Evolutionary conservation across 2,329 filamentous ascomycete genomes (phyloP).

Genomic region (Fusarium goolgardi): DNA sequence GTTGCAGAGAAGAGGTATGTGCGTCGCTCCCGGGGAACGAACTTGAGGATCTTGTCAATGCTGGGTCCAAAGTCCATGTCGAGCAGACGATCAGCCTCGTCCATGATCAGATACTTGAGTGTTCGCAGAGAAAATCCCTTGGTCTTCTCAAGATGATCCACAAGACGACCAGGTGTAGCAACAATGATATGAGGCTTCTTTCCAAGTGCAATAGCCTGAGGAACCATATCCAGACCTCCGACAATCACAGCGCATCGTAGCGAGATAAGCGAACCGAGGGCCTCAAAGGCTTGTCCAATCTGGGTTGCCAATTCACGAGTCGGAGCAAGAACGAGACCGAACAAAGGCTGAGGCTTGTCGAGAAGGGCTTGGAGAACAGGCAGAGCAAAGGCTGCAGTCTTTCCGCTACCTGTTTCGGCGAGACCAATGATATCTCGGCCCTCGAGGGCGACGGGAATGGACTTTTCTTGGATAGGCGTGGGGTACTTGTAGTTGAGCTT

Average conservation of each 20-base stretch:
- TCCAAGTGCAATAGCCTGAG: slow-evolving; percentile 89
- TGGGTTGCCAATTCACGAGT: slow-evolving; percentile 94
- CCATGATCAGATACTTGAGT: slow-evolving; percentile 91
- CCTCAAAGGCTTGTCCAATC: slow-evolving; percentile 88
- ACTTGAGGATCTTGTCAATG: slow-evolving; percentile 92
- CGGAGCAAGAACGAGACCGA: slow-evolving; percentile 90
- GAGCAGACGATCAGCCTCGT: slow-evolving; percentile 90
- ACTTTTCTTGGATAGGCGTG: slow-evolving; percentile 87
- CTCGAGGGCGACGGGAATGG: slow-evolving; percentile 83
- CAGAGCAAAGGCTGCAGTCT: slow-evolving; percentile 93
- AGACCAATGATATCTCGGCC: slow-evolving; percentile 91
- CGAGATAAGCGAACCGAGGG: slow-evolving; percentile 86
- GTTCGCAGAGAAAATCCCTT: slow-evolving; percentile 89
- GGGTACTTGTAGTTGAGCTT: slow-evolving; percentile 84
- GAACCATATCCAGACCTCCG: slow-evolving; percentile 95
- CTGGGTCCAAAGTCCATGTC: slow-evolving; percentile 95
- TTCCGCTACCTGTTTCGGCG: slow-evolving; percentile 94
- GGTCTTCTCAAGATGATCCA: slow-evolving; percentile 96
- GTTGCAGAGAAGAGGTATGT: slow-evolving; percentile 96
- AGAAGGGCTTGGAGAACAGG: slow-evolving; percentile 93
- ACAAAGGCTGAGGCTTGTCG: slow-evolving; percentile 85
- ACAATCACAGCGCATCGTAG: slow-evolving; percentile 88
- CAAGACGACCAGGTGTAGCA: slow-evolving; percentile 86
- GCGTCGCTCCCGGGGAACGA: slow-evolving; percentile 79
- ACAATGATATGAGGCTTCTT: slow-evolving; percentile 96